phyloP scores from a whole-genome alignment of 257 asterid species.

The Salvia splendens region DNA sequence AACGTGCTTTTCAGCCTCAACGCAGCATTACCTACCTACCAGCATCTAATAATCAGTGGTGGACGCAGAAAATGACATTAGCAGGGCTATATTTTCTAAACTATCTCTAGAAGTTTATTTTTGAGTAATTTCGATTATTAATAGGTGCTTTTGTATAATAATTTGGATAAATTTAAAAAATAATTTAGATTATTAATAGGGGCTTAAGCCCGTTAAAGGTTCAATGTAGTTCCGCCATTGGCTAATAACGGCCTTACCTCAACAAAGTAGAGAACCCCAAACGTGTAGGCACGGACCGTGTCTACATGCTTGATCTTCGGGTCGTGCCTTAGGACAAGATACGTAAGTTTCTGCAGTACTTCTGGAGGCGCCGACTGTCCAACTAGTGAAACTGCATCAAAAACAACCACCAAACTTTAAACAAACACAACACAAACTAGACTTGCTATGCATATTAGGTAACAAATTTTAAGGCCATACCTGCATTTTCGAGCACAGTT shows the following conservation, averaged over 20 bases:
- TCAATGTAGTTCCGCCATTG: no score
- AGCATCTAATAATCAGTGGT: background rate
- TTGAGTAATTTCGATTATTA: no score
- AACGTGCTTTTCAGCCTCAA: background rate
- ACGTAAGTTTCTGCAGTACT: slow-evolving; percentile 71
- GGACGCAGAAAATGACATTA: no score
- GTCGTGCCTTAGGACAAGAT: slow-evolving; percentile 69
- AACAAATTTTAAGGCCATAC: slow-evolving; percentile 15
- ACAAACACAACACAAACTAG: no score
- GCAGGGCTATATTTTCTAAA: no score
- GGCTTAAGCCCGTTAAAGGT: no score
- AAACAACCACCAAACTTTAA: background rate
- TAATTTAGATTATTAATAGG: no score
- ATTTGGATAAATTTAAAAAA: no score
- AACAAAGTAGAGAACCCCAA: slow-evolving; percentile 83
- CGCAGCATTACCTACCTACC: background rate
- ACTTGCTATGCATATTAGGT: no score
- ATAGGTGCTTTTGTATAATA: no score
- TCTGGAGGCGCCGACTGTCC: slow-evolving; percentile 93
- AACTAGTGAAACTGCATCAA: slow-evolving; percentile 62
- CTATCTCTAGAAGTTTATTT: no score
- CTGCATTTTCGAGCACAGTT: slow-evolving; percentile 68
- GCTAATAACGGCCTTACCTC: slow-evolving; percentile 64
- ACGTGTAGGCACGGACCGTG: slow-evolving; percentile 94
- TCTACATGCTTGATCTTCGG: slow-evolving; percentile 80